Evolutionary conservation across 2,329 filamentous ascomycete genomes (phyloP).

Genomic region (Alternaria burnsii): DNA sequence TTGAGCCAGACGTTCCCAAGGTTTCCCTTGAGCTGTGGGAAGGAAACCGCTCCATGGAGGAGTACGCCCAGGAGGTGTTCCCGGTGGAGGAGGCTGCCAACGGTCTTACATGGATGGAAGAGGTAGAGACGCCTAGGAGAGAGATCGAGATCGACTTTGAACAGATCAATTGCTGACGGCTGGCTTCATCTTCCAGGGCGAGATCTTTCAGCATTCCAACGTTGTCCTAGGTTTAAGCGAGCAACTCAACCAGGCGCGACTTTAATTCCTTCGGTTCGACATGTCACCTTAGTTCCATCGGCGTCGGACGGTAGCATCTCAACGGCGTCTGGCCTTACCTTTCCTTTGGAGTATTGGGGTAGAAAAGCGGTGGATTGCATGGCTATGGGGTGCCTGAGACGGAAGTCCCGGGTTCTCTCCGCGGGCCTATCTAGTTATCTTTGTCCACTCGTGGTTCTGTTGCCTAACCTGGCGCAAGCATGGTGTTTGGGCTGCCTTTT

Average conservation of each 20-base stretch:
- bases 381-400: slow-evolving; percentile 17
- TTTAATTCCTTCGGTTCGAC: slow-evolving; percentile 34
- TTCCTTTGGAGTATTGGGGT: slow-evolving; percentile 25
- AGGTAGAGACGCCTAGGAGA: slow-evolving; percentile 53
- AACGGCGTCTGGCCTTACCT: slow-evolving; percentile 17
- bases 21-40: slow-evolving; percentile 88
- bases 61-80: slow-evolving; percentile 94
- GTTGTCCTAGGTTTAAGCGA: slow-evolving; percentile 41
- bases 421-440: slow-evolving; percentile 11
- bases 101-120: slow-evolving; percentile 89
- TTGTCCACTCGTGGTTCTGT: slow-evolving; percentile 9
- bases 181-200: slow-evolving; percentile 40
- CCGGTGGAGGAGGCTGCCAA: slow-evolving; percentile 94
- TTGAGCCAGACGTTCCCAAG: slow-evolving; percentile 70
- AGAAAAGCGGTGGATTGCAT: slow-evolving; percentile 33
- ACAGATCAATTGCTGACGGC: slow-evolving; percentile 50
- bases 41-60: slow-evolving; percentile 86
- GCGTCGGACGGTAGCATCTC: slow-evolving; percentile 19
- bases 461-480: slow-evolving; percentile 34
- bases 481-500: slow-evolving; percentile 45
- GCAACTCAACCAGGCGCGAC: slow-evolving; percentile 46
- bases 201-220: slow-evolving; percentile 37
- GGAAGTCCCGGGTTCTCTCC: slow-evolving; percentile 15
- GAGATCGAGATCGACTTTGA: slow-evolving; percentile 48
- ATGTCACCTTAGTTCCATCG: slow-evolving; percentile 24